A percentile compares a stretch with the other conserved stretches of the same genome.
These are phyloP conservation scores for Aspergillus oerlinghausenensis DNA, from an alignment of 2,329 filamentous ascomycete genomes.

Conservation along the genomic window DNA sequence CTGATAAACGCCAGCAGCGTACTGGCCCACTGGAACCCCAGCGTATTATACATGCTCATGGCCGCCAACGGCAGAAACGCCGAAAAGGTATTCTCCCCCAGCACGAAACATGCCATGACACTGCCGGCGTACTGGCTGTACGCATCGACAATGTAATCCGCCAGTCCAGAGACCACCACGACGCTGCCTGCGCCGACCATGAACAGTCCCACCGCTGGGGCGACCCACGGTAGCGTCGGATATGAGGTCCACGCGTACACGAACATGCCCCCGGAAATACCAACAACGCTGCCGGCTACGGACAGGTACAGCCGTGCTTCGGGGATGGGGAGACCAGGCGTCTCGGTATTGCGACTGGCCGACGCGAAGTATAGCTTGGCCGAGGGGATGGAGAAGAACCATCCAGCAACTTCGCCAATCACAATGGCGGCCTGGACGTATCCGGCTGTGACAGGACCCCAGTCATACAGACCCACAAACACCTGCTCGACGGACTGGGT, in stretches of 20 bases:
- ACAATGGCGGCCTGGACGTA: constrained; percentile 41
- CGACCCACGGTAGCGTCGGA: constrained; percentile 31
- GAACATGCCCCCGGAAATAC: constrained; percentile 35
- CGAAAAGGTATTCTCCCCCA: constrained; percentile 42
- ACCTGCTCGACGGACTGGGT: constrained; percentile 41
- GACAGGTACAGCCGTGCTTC: constrained; percentile 42
- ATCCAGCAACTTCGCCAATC: constrained; percentile 39
- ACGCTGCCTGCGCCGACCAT: constrained; percentile 41
- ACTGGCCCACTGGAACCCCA: constrained; percentile 40
- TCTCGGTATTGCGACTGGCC: constrained; percentile 35
- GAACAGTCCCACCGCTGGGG: constrained; percentile 28
- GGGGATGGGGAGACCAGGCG: constrained; percentile 38
- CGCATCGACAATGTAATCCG: constrained; percentile 48
- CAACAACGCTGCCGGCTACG: constrained; percentile 30
- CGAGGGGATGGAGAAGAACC: constrained; percentile 24
- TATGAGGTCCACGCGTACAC: constrained; percentile 35
- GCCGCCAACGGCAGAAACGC: constrained; percentile 42
- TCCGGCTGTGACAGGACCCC: constrained; percentile 29
- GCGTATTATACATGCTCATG: constrained; percentile 29
- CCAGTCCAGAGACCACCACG: constrained; percentile 43
- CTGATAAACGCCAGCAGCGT: constrained; percentile 38
- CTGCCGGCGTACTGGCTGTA: constrained; percentile 47
- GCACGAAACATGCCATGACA: constrained; percentile 42
- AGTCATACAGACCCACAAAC: constrained; percentile 31
- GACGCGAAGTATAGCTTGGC: constrained; percentile 21